Percentiles rank a stretch among this genome's conserved stretches.
Evolutionary conservation across 805 yeast genomes (phyloP).

Genomic region (Maudiozyma serrabonitensis): DNA sequence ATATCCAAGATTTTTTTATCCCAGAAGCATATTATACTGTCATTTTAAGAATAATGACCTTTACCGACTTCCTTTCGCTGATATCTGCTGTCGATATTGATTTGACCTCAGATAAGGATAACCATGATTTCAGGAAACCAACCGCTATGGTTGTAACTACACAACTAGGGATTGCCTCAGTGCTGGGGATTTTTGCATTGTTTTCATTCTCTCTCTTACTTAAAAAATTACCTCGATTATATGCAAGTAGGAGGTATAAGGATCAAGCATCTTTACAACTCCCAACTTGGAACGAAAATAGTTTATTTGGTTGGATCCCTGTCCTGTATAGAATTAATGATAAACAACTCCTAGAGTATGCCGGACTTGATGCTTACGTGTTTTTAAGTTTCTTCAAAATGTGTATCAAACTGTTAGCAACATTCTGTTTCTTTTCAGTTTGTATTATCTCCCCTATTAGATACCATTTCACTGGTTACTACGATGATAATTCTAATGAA

Average conservation of each 20-base stretch:
- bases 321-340: conserved; percentile 58
- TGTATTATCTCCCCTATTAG: conserved; percentile 76
- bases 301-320: conserved; percentile 76
- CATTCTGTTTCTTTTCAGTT: conserved; percentile 61
- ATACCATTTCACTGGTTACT: conserved; percentile 70
- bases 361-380: conserved; percentile 92
- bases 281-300: conserved; percentile 31
- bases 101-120: background rate
- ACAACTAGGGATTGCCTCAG: conserved; percentile 61
- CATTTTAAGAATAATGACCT: background rate
- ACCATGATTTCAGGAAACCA: conserved; percentile 30
- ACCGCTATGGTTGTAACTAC: conserved; percentile 56
- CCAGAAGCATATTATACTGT: too few relatives aligned
- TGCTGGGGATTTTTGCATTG: conserved; percentile 62
- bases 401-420: conserved; percentile 60
- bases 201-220: conserved; percentile 61
- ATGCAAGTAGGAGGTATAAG: conserved; percentile 59
- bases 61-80: background rate
- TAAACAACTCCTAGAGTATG: conserved; percentile 69
- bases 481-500: conserved; percentile 48
- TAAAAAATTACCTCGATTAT: conserved; percentile 67
- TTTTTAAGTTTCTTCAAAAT: conserved; percentile 84
- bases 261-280: conserved; percentile 17
- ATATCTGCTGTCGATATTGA: background rate
- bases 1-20: too few relatives aligned